Percentiles rank a stretch among this genome's conserved stretches.
Conservation (phyloP, 306 rosid genomes). For the Chamaecrista fasciculata region DNA sequence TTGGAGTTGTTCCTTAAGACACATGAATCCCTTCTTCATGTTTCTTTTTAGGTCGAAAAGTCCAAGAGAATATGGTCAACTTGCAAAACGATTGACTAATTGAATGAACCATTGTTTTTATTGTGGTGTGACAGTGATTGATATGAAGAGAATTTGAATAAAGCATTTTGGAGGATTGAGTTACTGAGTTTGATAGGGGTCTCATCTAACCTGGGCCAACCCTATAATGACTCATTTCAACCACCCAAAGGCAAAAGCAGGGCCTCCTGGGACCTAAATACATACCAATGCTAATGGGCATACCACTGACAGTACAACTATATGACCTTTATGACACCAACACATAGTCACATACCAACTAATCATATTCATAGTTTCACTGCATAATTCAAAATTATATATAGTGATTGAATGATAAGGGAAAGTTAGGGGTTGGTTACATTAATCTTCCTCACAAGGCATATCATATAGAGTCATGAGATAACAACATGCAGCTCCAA, state of each 20-base stretch:
- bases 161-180: no score
- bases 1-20: no score
- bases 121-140: no score
- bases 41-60: neutral
- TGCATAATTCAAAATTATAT: neutral
- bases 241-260: slow-evolving; percentile 7
- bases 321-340: no score
- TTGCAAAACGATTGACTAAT: slow-evolving; percentile 11
- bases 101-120: no score
- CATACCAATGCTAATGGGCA: neutral
- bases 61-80: slow-evolving; percentile 28
- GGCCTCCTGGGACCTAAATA: neutral
- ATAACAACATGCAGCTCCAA: no score
- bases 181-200: slow-evolving; percentile 24
- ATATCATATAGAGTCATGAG: no score
- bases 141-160: no score
- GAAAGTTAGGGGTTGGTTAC: no score
- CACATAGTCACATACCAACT: neutral
- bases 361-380: neutral
- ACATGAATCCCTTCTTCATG: neutral
- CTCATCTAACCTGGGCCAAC: slow-evolving; percentile 22
- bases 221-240: slow-evolving; percentile 23
- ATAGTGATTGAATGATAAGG: no score
- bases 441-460: no score
- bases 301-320: neutral